Conservation (phyloP, 306 rosid genomes). For the Cicer bijugum region DNA sequence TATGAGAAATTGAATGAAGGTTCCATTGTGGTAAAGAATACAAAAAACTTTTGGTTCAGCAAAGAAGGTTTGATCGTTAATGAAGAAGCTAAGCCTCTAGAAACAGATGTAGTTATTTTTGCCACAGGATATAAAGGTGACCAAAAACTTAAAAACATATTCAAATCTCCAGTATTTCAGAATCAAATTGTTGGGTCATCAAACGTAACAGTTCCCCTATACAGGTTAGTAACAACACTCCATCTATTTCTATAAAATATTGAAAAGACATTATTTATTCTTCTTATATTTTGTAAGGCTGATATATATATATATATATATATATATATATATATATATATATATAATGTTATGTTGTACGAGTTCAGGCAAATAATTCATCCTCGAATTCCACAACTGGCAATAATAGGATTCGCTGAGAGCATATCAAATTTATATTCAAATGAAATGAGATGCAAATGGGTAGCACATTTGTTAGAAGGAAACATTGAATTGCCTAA, state of each 20-base stretch:
- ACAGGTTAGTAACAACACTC: conserved; percentile 43
- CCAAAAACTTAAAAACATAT: conserved; percentile 47
- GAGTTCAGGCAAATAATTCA: conserved; percentile 44
- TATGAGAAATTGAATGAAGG: conserved; percentile 51
- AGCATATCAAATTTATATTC: conserved; percentile 39
- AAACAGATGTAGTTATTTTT: conserved; percentile 56
- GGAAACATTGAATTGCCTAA: conserved; percentile 44
- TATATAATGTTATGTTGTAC: too few relatives aligned
- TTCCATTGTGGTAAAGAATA: conserved; percentile 49
- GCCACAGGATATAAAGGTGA: conserved; percentile 63
- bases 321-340: too few relatives aligned
- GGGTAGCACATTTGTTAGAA: conserved; percentile 42
- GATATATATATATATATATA: too few relatives aligned
- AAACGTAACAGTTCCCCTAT: conserved; percentile 46
- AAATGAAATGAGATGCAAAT: conserved; percentile 50
- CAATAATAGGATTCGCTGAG: conserved; percentile 53
- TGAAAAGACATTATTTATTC: too few relatives aligned
- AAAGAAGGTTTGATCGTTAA: neutral
- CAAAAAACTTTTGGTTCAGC: conserved; percentile 47
- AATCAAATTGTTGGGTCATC: neutral
- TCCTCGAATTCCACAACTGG: conserved; percentile 32
- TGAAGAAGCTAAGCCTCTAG: conserved; percentile 45
- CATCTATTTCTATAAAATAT: too few relatives aligned
- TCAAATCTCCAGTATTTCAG: too few relatives aligned
- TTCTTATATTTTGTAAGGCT: too few relatives aligned